Percentiles rank a stretch among this genome's conserved stretches.
These are phyloP conservation scores for Teratosphaeria destructans DNA, from an alignment of 2,329 filamentous ascomycete species.

Conservation along the genomic window DNA sequence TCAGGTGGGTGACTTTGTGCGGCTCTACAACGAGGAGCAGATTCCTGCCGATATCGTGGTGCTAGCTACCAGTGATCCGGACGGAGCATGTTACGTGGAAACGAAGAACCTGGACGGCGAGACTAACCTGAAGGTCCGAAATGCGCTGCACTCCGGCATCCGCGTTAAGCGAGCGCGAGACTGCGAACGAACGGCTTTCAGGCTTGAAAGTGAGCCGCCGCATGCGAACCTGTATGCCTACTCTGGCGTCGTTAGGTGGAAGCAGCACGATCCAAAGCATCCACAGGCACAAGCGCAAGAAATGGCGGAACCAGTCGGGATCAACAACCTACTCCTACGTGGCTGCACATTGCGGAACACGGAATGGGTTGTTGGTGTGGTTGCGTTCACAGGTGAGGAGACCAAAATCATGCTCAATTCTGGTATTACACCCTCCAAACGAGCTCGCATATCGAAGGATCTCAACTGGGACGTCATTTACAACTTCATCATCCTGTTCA, in stretches of 20 bases:
- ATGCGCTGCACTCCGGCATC: slow-evolving; percentile 76
- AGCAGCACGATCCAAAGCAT: slow-evolving; percentile 57
- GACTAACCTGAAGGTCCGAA: slow-evolving; percentile 91
- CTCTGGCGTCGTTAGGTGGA: slow-evolving; percentile 80
- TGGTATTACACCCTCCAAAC: slow-evolving; percentile 88
- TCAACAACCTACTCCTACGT: slow-evolving; percentile 89
- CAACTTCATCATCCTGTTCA: slow-evolving; percentile 82
- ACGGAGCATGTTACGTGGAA: slow-evolving; percentile 93
- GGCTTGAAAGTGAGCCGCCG: slow-evolving; percentile 79
- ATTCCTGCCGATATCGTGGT: slow-evolving; percentile 90
- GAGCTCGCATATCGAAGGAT: slow-evolving; percentile 79
- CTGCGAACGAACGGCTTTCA: slow-evolving; percentile 80
- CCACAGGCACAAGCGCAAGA: slow-evolving; percentile 53
- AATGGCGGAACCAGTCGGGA: slow-evolving; percentile 86
- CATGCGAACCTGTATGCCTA: slow-evolving; percentile 95
- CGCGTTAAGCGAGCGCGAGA: slow-evolving; percentile 79
- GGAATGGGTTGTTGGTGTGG: slow-evolving; percentile 87
- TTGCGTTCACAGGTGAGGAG: slow-evolving; percentile 88
- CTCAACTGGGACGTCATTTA: slow-evolving; percentile 96
- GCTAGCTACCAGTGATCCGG: slow-evolving; percentile 81
- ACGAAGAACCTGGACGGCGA: slow-evolving; percentile 98
- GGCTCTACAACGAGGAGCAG: slow-evolving; percentile 92
- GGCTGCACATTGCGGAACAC: slow-evolving; percentile 92
- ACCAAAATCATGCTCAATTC: slow-evolving; percentile 99
- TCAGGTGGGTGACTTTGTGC: slow-evolving; percentile 89